Conservation (phyloP, 2,329 filamentous ascomycete genomes). For the Colletotrichum theobromicola region DNA sequence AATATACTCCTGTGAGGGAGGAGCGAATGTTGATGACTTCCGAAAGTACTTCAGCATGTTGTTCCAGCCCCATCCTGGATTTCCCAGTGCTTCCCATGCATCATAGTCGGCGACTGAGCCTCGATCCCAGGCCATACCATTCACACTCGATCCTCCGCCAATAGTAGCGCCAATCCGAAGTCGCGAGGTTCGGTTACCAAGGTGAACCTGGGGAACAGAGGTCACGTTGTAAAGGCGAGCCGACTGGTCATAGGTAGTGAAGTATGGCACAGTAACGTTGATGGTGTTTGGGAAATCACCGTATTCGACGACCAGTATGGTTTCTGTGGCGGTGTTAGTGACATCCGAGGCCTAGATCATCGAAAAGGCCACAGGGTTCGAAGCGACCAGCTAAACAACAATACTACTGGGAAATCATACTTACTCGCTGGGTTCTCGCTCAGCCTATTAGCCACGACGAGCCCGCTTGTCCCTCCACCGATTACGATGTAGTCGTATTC, state of each 20-base stretch:
- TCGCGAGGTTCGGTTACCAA: slow-evolving; percentile 24
- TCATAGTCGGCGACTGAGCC: slow-evolving; percentile 33
- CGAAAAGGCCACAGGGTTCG: not conserved
- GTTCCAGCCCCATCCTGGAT: slow-evolving; percentile 41
- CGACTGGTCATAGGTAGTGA: slow-evolving; percentile 20
- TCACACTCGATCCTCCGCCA: slow-evolving; percentile 34
- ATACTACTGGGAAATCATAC: not conserved
- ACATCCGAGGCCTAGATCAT: not conserved
- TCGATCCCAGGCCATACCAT: slow-evolving; percentile 34
- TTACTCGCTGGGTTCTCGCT: slow-evolving; percentile 34
- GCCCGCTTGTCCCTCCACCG: slow-evolving; percentile 40
- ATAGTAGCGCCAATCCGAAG: slow-evolving; percentile 30
- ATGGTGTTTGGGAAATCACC: slow-evolving; percentile 30
- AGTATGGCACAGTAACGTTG: slow-evolving; percentile 27
- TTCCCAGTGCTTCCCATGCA: slow-evolving; percentile 41
- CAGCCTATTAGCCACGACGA: slow-evolving; percentile 39
- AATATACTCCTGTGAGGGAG: slow-evolving; percentile 17
- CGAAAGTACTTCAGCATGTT: slow-evolving; percentile 33
- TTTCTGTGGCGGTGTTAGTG: slow-evolving; percentile 6
- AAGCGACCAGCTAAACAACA: too few relatives aligned
- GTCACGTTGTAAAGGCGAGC: slow-evolving; percentile 17
- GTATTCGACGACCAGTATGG: slow-evolving; percentile 31
- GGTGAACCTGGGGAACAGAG: slow-evolving; percentile 28
- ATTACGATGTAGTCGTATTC: slow-evolving; percentile 37
- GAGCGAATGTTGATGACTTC: slow-evolving; percentile 27